These are phyloP conservation scores for Mucuna pruriens DNA, from an alignment of 306 rosid species.

Conservation along the genomic window DNA sequence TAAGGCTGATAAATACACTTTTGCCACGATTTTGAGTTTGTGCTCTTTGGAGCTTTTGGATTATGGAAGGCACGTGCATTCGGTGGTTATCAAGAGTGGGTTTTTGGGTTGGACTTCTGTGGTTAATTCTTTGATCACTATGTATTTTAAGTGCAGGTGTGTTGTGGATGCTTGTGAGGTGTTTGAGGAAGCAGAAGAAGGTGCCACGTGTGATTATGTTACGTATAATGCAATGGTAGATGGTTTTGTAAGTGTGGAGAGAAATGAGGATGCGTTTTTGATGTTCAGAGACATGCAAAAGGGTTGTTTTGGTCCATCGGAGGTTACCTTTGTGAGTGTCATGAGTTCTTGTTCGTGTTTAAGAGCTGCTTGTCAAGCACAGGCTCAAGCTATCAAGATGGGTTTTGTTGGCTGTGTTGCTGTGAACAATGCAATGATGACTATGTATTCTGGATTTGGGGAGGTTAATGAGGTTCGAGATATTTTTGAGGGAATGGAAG, in stretches of 20 bases:
- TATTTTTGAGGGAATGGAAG: constrained; percentile 59
- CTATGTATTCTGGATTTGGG: constrained; percentile 74
- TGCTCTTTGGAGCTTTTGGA: constrained; percentile 52
- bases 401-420: constrained; percentile 61
- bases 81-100: constrained; percentile 57
- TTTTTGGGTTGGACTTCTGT: constrained; percentile 61
- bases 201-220: constrained; percentile 52
- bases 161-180: constrained; percentile 57
- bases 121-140: constrained; percentile 66
- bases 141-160: constrained; percentile 63
- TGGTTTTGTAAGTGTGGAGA: constrained; percentile 61
- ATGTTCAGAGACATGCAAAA: constrained; percentile 65
- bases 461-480: constrained; percentile 51
- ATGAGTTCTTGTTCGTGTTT: constrained; percentile 66
- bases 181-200: constrained; percentile 58
- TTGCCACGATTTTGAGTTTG: constrained; percentile 66
- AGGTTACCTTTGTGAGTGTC: constrained; percentile 74
- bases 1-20: constrained; percentile 62
- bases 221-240: constrained; percentile 77
- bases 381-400: constrained; percentile 59
- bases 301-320: constrained; percentile 52
- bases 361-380: constrained; percentile 60
- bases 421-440: constrained; percentile 73
- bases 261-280: constrained; percentile 58
- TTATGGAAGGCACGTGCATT: constrained; percentile 74